Conservation (phyloP, 2,329 filamentous ascomycete species). For the Fusarium sp. region DNA sequence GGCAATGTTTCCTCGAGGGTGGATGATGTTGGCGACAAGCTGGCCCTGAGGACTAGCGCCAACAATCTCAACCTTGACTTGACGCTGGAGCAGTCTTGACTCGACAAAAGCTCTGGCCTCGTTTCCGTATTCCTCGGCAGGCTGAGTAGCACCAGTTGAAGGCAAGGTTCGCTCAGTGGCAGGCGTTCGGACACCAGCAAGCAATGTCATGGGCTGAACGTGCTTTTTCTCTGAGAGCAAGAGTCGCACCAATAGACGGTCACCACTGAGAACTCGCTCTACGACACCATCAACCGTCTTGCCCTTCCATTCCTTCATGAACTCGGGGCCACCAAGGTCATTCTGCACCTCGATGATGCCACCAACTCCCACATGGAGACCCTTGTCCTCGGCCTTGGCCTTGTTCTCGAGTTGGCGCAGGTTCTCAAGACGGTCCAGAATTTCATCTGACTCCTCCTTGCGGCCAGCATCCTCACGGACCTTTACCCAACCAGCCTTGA, state of each 20-base stretch:
- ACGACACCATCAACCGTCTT: slow-evolving; percentile 86
- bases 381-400: slow-evolving; percentile 82
- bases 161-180: slow-evolving; percentile 86
- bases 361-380: slow-evolving; percentile 77
- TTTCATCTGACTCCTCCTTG: slow-evolving; percentile 86
- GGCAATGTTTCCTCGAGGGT: slow-evolving; percentile 92
- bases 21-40: slow-evolving; percentile 86
- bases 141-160: slow-evolving; percentile 81
- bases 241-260: slow-evolving; percentile 87
- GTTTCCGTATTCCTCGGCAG: slow-evolving; percentile 89
- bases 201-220: slow-evolving; percentile 84
- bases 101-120: slow-evolving; percentile 92
- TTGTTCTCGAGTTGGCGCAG: slow-evolving; percentile 80
- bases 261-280: slow-evolving; percentile 90
- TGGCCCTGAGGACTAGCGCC: slow-evolving; percentile 91
- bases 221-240: slow-evolving; percentile 85
- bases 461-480: slow-evolving; percentile 93
- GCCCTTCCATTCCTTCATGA: slow-evolving; percentile 86
- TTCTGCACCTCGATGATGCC: slow-evolving; percentile 81
- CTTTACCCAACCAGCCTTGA: slow-evolving; percentile 92
- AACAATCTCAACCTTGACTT: slow-evolving; percentile 83
- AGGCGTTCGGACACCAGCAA: slow-evolving; percentile 90
- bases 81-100: slow-evolving; percentile 83
- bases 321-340: slow-evolving; percentile 81
- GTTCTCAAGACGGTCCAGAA: slow-evolving; percentile 76